Base-by-base conservation (phyloP, 2,329 filamentous ascomycete species). In the Fusarium sp. region DNA sequence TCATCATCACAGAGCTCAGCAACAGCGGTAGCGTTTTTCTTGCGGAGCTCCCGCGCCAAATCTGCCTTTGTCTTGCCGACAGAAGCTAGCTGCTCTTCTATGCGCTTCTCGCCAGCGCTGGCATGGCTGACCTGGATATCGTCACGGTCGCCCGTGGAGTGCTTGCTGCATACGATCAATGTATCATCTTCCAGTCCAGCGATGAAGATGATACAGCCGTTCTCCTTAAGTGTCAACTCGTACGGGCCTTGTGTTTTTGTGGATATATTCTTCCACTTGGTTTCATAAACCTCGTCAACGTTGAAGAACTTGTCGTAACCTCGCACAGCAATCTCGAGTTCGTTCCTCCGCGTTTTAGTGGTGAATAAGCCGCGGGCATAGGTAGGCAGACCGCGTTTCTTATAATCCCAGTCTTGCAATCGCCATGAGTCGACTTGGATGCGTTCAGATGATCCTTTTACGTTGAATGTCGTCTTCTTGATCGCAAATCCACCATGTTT, bases 221-320 rank as follows among this genome's bases (percentile, higher is more conserved):
- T 99, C 77, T 99, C 95, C 78, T 99, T 99, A 48, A 98, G 86
- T 54, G 93, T 98, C 52, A 99, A 80, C 77, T 99, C 95, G 70
- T 98, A 99, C 0, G 95, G 95, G 0, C 92, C 93, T 63, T 86
- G 80, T 1, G 95, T 98, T 52, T 90, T 83, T 25, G 77, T 76
- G 71, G 89, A 81, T 57, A 99, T 92, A 70, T 89, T 91, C 14
- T 80, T 75, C 95, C 95, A 99, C 69, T 88, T 84, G 4, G 95
- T 99, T 64, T 90, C 86, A 42, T 79, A 76, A 8, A 96, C 89
- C 77, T 99, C 95, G 46, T 86, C 85, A 36, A 92, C 84, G 70
- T 99, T 99, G 85, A 99, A 99, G 80, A 99, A 99, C 77, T 99
- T 99, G 82, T 99, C 94, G 77, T 99, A 99, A 47, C 95, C 95